A percentile compares a stretch with the other conserved stretches of the same genome.
These are phyloP conservation scores for Xylariomycetidae sp. DNA, from an alignment of 2,329 filamentous ascomycete species.

Conservation along the genomic window DNA sequence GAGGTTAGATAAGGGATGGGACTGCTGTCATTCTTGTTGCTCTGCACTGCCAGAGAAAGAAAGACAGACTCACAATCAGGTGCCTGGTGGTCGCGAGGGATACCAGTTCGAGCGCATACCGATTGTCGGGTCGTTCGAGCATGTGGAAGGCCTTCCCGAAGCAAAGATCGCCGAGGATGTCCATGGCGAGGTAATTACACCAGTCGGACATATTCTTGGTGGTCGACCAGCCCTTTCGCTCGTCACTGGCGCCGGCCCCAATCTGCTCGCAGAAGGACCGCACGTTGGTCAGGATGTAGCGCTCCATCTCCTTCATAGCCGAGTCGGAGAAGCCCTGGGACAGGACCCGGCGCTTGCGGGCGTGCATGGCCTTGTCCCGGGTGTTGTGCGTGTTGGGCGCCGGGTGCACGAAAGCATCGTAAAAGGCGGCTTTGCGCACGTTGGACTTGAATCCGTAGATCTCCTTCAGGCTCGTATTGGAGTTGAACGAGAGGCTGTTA, in stretches of 20 bases:
- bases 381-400: slow-evolving; percentile 69
- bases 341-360: slow-evolving; percentile 65
- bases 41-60: background rate
- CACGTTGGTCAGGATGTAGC: slow-evolving; percentile 61
- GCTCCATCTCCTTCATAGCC: slow-evolving; percentile 64
- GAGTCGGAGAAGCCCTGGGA: slow-evolving; percentile 67
- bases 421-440: slow-evolving; percentile 66
- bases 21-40: slow-evolving; percentile 2
- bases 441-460: slow-evolving; percentile 63
- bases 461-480: slow-evolving; percentile 59
- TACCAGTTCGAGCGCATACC: slow-evolving; percentile 63
- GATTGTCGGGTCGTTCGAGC: slow-evolving; percentile 55
- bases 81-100: slow-evolving; percentile 65
- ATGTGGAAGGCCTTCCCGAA: slow-evolving; percentile 61
- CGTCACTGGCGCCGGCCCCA: slow-evolving; percentile 34
- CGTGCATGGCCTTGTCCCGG: slow-evolving; percentile 64
- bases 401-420: slow-evolving; percentile 67
- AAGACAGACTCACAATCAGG: slow-evolving; percentile 51
- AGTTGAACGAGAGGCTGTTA: slow-evolving; percentile 74
- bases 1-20: background rate
- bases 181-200: slow-evolving; percentile 60
- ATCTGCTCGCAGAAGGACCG: slow-evolving; percentile 61
- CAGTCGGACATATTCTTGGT: slow-evolving; percentile 60
- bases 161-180: slow-evolving; percentile 56
- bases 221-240: slow-evolving; percentile 51